Evolutionary conservation across 2,329 filamentous ascomycete species (phyloP), one percentile per base, ranked within the genome.

Genomic region (Penicillium psychrosexuale): DNA sequence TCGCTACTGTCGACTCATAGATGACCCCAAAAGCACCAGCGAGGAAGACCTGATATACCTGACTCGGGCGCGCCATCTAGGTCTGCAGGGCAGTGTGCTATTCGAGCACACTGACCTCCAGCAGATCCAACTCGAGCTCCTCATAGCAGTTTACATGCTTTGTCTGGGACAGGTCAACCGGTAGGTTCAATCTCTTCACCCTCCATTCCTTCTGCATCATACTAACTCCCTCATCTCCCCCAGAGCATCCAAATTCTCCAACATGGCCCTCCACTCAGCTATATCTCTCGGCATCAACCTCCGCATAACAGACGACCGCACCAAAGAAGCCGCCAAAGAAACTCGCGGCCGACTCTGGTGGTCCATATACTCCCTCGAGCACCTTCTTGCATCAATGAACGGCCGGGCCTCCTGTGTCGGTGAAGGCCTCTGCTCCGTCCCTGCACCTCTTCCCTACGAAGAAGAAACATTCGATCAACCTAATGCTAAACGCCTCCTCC

Each of bases 281-380:
- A 61, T 74, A 17, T 70, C 74, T 0, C 60, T 78, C 2, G 76
- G 74, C 0, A 68, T 78, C 38, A 76, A 78, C 40, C 66, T 78
- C 36, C 69, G 68, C 24, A 70, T 75, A 15, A 69, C 67, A 27
- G 73, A 74, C 39, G 60, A 61, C 9, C 64, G 65, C 8, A 67
- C 73, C n/a, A 62, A 71, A 22, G 61, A 69, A 33, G 63, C 63
- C 3, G 69, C 74, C 3, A 77, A 73, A 57, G 75, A 77, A 63
- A 69, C 71, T 13, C 73, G 75, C 3, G 66, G 66, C 44, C 69
- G 74, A 6, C 65, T 77, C 2, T 78, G 76, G 76, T 77, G 74
- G 72, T 72, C 74, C 4, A 69, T 78, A 17, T 75, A 72, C 27
- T 60, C 65, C 9, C 61, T 78, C 2, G 75, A 78, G 51, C 71